Percentiles rank a stretch among this genome's conserved stretches.
Conservation (phyloP, 495 filamentous ascomycete species). For the Trichodelitschia bisporula region DNA sequence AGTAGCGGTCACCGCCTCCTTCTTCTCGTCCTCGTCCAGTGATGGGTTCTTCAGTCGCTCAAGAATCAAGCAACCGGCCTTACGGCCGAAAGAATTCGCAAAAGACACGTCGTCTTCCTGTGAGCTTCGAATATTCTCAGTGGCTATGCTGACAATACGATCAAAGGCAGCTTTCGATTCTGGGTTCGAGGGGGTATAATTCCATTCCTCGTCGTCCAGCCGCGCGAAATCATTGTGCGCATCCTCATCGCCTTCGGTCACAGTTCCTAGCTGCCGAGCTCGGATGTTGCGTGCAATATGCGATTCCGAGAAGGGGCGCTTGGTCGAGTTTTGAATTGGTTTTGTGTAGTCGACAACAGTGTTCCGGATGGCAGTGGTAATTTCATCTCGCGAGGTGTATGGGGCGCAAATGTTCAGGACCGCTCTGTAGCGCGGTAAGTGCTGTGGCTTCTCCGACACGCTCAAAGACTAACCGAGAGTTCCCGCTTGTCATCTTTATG, state of each 20-base stretch:
- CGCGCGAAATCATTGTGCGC: slow-evolving; percentile 17
- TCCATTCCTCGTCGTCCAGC: too few relatives aligned
- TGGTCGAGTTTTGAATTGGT: slow-evolving; percentile 25
- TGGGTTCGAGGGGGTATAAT: too few relatives aligned
- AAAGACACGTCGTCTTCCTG: too few relatives aligned
- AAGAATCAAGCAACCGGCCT: too few relatives aligned
- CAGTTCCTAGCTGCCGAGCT: slow-evolving; percentile 19
- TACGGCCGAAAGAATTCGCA: too few relatives aligned
- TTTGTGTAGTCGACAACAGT: slow-evolving; percentile 66
- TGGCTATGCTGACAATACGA: too few relatives aligned
- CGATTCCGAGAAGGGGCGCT: slow-evolving; percentile 54
- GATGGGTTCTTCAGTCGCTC: too few relatives aligned
- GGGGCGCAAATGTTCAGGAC: slow-evolving; percentile 93
- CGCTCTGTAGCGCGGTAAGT: slow-evolving; percentile 30
- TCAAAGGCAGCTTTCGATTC: too few relatives aligned
- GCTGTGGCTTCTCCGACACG: too few relatives aligned
- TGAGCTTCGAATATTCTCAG: too few relatives aligned
- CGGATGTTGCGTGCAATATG: slow-evolving; percentile 70
- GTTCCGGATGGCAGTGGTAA: slow-evolving; percentile 67
- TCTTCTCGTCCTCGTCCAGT: too few relatives aligned
- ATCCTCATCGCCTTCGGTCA: slow-evolving; percentile 15
- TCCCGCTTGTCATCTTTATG: slow-evolving; percentile 56
- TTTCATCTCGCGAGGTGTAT: slow-evolving; percentile 89
- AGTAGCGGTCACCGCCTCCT: too few relatives aligned
- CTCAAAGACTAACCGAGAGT: slow-evolving; percentile 13